A percentile compares a stretch with the other conserved stretches of the same genome.
These are phyloP conservation scores for Debaryomycetaceae sp. DNA, from an alignment of 1,139 yeast species.

Conservation along the genomic window DNA sequence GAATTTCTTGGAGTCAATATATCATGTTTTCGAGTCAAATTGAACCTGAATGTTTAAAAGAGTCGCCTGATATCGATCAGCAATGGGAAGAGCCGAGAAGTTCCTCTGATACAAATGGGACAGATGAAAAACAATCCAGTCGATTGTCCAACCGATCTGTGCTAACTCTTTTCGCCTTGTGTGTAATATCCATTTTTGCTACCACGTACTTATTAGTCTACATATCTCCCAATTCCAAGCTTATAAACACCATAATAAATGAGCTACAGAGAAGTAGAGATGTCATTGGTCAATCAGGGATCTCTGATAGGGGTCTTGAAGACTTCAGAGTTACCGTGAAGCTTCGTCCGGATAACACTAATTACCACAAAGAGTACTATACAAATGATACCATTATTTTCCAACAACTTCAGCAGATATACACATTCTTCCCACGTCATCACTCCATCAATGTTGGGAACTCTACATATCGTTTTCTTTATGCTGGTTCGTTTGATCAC, in stretches of 20 bases:
- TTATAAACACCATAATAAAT: not conserved
- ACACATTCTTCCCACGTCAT: not conserved
- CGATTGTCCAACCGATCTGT: too few species aligned
- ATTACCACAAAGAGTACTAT: not conserved
- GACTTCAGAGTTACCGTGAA: not conserved
- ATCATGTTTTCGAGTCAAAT: not conserved
- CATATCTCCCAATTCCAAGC: not conserved
- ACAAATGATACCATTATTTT: not conserved
- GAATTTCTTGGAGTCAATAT: not conserved
- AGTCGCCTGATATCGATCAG: too few species aligned
- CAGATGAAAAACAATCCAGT: too few species aligned
- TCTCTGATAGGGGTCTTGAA: not conserved
- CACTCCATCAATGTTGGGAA: not conserved
- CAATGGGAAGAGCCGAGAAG: too few species aligned
- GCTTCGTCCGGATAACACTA: not conserved
- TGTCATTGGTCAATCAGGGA: not conserved
- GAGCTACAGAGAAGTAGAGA: not conserved
- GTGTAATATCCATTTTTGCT: not conserved
- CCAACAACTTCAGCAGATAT: not conserved
- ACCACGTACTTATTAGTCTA: not conserved
- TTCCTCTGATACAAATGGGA: too few species aligned
- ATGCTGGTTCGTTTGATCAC: not conserved
- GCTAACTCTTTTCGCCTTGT: not conserved
- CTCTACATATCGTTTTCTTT: not conserved
- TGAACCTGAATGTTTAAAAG: too few species aligned